Evolutionary conservation across 1,139 yeast species (phyloP).

Genomic region (Geotrichum histeridarum): DNA sequence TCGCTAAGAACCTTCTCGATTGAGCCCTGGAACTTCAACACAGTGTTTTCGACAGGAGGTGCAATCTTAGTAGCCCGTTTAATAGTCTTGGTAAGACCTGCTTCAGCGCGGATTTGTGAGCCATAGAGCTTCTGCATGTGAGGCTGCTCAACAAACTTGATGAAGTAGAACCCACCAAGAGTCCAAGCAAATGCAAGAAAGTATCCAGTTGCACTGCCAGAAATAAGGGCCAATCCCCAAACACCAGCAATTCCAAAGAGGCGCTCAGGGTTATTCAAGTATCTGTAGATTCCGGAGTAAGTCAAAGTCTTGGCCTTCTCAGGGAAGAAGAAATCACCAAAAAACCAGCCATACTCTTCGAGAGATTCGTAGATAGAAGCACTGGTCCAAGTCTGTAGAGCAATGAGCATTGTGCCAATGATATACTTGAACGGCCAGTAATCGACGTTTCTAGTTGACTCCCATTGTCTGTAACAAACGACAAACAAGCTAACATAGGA

Average conservation of each 20-base stretch:
- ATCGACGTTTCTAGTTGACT: slow-evolving; percentile 33
- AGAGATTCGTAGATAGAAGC: slow-evolving; percentile 65
- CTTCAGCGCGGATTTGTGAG: slow-evolving; percentile 43
- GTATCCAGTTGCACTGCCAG: slow-evolving; percentile 55
- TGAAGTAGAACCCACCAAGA: slow-evolving; percentile 57
- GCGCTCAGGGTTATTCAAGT: slow-evolving; percentile 81
- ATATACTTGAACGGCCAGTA: slow-evolving; percentile 53
- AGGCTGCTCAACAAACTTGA: slow-evolving; percentile 70
- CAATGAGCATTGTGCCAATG: slow-evolving; percentile 50
- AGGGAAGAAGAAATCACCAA: slow-evolving; percentile 79
- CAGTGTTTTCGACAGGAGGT: slow-evolving; percentile 26
- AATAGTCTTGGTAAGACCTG: slow-evolving; percentile 65
- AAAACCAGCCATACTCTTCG: slow-evolving; percentile 86
- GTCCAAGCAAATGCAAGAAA: slow-evolving; percentile 65
- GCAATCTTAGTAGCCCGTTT: slow-evolving; percentile 32
- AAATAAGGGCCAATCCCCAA: slow-evolving; percentile 69
- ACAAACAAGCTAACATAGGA: slow-evolving; percentile 42
- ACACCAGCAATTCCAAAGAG: slow-evolving; percentile 76
- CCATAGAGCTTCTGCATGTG: slow-evolving; percentile 81
- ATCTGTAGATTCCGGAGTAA: slow-evolving; percentile 79
- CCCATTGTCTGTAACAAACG: slow-evolving; percentile 38
- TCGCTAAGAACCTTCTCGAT: slow-evolving; percentile 39
- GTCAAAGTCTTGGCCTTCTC: slow-evolving; percentile 50
- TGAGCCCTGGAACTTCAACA: slow-evolving; percentile 32
- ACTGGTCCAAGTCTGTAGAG: slow-evolving; percentile 69